These are phyloP conservation scores for Candida sanyaensis DNA, from an alignment of 1,139 yeast genomes.

Conservation along the genomic window DNA sequence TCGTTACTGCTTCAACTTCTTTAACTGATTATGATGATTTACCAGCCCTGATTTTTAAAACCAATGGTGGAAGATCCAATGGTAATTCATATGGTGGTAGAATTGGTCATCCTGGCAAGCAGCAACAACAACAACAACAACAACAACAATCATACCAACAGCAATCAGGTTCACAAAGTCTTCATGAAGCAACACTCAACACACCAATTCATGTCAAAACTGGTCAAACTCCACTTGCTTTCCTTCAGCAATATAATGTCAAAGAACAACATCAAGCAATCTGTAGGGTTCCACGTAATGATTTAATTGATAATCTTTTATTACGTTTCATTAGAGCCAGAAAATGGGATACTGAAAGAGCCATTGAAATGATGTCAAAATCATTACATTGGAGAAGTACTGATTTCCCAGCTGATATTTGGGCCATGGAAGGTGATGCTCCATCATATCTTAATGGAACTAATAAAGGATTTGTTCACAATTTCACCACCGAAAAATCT, in stretches of 20 bases:
- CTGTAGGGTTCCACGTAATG: slow-evolving; percentile 26
- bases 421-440: slow-evolving; percentile 43
- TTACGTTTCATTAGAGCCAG: slow-evolving; percentile 46
- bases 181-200: slow-evolving; percentile 10
- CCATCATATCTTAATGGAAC: slow-evolving; percentile 32
- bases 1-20: slow-evolving; percentile 40
- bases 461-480: slow-evolving; percentile 39
- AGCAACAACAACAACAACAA: no score
- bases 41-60: slow-evolving; percentile 13
- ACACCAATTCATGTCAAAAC: slow-evolving; percentile 18
- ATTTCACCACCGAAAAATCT: slow-evolving; percentile 39
- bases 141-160: slow-evolving; percentile 6
- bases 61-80: slow-evolving; percentile 8
- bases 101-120: slow-evolving; percentile 12
- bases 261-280: slow-evolving; percentile 29
- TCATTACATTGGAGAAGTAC: slow-evolving; percentile 42
- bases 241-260: slow-evolving; percentile 25
- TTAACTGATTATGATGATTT: slow-evolving; percentile 25
- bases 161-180: slow-evolving; percentile 10
- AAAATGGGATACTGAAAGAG: slow-evolving; percentile 37
- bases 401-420: slow-evolving; percentile 30
- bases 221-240: slow-evolving; percentile 17
- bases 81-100: slow-evolving; percentile 15
- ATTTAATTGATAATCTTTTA: slow-evolving; percentile 36
- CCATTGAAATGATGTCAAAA: slow-evolving; percentile 35